Evolutionary conservation across 2,329 filamentous ascomycete genomes (phyloP).

Genomic region (Epichloe aotearoae): DNA sequence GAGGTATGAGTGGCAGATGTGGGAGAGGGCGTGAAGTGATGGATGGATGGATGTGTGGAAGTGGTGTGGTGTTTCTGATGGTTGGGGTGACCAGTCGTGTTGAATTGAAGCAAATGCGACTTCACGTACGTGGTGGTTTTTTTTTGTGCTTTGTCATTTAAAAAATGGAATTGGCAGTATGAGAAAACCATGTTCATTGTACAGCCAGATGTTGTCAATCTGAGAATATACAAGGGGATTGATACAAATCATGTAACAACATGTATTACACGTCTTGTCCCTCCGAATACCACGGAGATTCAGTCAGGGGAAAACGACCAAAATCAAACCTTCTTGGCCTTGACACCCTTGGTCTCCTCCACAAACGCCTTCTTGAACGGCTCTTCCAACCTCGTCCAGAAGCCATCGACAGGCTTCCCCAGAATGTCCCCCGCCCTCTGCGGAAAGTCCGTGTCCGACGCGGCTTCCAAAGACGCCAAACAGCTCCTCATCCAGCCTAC

Average conservation of each 20-base stretch:
- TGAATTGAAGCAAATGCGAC: too few species aligned
- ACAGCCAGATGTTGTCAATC: not conserved
- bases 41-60: not conserved
- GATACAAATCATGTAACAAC: not conserved
- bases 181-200: not conserved
- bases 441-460: slow-evolving; percentile 30
- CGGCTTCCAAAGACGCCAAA: slow-evolving; percentile 34
- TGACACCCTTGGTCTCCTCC: not conserved
- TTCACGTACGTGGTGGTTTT: not conserved
- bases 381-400: slow-evolving; percentile 30
- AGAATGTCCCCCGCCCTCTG: slow-evolving; percentile 20
- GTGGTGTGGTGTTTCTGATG: too few species aligned
- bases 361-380: slow-evolving; percentile 16
- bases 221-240: not conserved
- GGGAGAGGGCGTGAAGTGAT: slow-evolving; percentile 36
- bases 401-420: slow-evolving; percentile 24
- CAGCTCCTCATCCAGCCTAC: slow-evolving; percentile 42
- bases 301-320: too few species aligned
- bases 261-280: too few species aligned
- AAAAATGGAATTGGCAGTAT: not conserved
- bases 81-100: too few species aligned
- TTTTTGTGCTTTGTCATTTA: not conserved
- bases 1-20: slow-evolving; percentile 61
- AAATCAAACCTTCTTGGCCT: not conserved
- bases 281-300: too few species aligned